Base-by-base conservation (phyloP, 75 land plant species). In the Cunninghamia lanceolata region DNA sequence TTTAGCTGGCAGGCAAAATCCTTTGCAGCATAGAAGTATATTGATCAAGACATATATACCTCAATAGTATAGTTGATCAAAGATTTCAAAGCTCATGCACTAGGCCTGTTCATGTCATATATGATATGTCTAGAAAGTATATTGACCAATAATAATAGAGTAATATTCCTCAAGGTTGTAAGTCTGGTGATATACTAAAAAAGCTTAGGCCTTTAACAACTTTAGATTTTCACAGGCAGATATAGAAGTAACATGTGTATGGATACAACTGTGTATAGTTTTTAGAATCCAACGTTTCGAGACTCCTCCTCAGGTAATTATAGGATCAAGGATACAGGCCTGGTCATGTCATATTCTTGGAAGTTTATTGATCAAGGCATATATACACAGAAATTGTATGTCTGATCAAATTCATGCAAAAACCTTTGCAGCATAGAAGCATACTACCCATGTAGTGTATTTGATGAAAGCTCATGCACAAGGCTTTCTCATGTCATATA, bases 21-120 rank as follows among this genome's bases (percentile, higher is more conserved):
- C 10, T 70, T n/a, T n/a, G 34, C 13, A 70, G 30, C 34, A 5
- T 70, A 30, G 74, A 70, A 30, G 34, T 32, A 70, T 70, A 32
- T 11, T 70, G 0, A 8, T 32, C 74, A 70, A 15, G 21, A 5
- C 4, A 9, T n/a, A n/a, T n/a, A n/a, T n/a, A n/a, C n/a, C n/a
- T n/a, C n/a, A n/a, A n/a, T n/a, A n/a, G 73, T 68, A 68, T n/a
- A 68, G n/a, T 68, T n/a, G 32, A 68, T 68, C 73, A 25, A 78
- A 9, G 47, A 46, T 46, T 46, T 46, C 7, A 46, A 46, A 0
- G 43, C 47, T 80, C 15, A 80, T 10, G 50, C 13, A 38, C 15
- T 45, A 80, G 50, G 82, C 82, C 10, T 80, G 32, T 39, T 43
- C 47, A 80, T 45, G 46, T 43, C 45, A 21, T 40, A 43, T 80